Evolutionary conservation across 2,329 filamentous ascomycete genomes (phyloP).

Genomic region (Polychaeton citri): DNA sequence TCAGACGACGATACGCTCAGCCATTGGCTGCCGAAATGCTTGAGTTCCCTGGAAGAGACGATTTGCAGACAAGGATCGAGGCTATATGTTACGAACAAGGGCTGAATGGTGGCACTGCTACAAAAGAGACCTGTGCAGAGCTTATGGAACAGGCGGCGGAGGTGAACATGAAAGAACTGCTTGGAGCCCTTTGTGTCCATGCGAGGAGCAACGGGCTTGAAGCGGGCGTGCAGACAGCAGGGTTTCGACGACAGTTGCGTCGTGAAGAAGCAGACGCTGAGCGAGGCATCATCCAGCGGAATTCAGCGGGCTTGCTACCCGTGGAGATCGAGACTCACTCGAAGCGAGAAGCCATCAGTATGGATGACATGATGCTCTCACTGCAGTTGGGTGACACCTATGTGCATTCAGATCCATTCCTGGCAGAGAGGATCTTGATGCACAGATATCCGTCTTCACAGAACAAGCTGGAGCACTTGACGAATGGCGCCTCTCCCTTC

Average conservation of each 20-base stretch:
- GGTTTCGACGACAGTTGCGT: conserved; percentile 61
- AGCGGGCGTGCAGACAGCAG: conserved; percentile 56
- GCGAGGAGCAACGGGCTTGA: conserved; percentile 41
- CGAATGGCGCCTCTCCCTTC: conserved; percentile 11
- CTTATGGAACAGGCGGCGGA: conserved; percentile 49
- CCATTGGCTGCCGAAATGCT: conserved; percentile 47
- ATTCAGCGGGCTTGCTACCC: conserved; percentile 65
- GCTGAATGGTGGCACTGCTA: conserved; percentile 21
- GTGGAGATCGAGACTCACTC: conserved; percentile 65
- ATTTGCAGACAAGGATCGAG: conserved; percentile 46
- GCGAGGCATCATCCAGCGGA: conserved; percentile 60
- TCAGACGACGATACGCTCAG: conserved; percentile 50
- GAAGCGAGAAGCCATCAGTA: conserved; percentile 57
- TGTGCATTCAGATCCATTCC: conserved; percentile 62
- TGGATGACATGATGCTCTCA: conserved; percentile 65
- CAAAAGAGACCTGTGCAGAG: conserved; percentile 38
- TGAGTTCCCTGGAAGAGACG: conserved; percentile 47
- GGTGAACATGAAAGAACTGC: conserved; percentile 48
- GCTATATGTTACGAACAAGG: conserved; percentile 55
- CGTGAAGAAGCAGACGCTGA: conserved; percentile 61
- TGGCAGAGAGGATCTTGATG: conserved; percentile 53
- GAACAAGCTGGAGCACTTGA: conserved; percentile 26
- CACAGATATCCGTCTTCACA: conserved; percentile 40
- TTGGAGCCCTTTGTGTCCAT: conserved; percentile 41
- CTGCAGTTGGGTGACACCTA: conserved; percentile 63